A percentile compares a stretch with the other conserved stretches of the same genome.
phyloP scores from a whole-genome alignment of 1,139 yeast species.

The Debaryomyces nepalensis region DNA sequence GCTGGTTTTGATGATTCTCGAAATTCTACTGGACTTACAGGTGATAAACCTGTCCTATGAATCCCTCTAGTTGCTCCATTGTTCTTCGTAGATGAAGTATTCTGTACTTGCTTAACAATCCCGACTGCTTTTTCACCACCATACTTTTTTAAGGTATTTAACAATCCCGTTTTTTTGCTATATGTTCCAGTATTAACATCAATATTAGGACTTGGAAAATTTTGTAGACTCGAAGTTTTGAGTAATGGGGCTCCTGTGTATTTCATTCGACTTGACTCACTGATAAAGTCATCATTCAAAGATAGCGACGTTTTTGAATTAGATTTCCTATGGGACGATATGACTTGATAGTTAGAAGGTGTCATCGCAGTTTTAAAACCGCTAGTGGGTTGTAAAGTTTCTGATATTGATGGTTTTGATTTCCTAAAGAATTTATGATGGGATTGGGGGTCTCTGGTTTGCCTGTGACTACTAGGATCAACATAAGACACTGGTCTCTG shows the following conservation, averaged over 20 bases:
- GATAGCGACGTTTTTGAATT: conserved; percentile 7
- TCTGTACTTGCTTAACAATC: conserved; percentile 34
- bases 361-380: background rate
- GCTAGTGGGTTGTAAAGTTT: background rate
- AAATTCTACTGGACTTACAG: conserved; percentile 23
- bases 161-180: conserved; percentile 38
- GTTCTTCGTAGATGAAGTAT: conserved; percentile 16
- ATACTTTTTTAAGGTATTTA: conserved; percentile 47
- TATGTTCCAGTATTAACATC: conserved; percentile 4
- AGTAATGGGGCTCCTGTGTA: conserved; percentile 10
- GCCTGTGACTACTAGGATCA: conserved; percentile 40
- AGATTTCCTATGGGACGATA: background rate
- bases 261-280: conserved; percentile 10
- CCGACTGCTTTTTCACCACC: conserved; percentile 50
- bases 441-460: conserved; percentile 39
- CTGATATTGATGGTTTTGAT: conserved; percentile 32
- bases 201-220: conserved; percentile 8
- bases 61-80: conserved; percentile 15
- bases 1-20: background rate
- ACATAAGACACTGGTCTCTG: conserved; percentile 61
- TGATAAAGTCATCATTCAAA: conserved; percentile 18
- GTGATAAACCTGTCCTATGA: conserved; percentile 22
- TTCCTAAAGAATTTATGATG: conserved; percentile 61
- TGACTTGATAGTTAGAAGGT: background rate
- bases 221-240: conserved; percentile 14